Conservation (phyloP, 208 protist genomes). For the Leishmania turanica region DNA sequence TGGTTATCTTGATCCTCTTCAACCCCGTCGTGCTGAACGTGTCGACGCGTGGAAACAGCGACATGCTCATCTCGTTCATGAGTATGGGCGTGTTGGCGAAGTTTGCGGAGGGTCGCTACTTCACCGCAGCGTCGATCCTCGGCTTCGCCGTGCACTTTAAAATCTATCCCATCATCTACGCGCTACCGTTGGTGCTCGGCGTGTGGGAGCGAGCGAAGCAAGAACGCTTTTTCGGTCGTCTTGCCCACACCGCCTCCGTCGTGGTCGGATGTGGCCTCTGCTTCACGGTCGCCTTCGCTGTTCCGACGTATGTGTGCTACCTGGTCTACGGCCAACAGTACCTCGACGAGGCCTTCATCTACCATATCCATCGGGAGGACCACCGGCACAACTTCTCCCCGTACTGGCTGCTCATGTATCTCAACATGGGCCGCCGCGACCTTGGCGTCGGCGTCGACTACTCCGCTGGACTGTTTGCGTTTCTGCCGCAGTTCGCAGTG, state of each 20-base stretch:
- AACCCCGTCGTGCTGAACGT: constrained; percentile 94
- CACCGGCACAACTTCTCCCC: constrained; percentile 94
- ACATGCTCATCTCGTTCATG: constrained; percentile 91
- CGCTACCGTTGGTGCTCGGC: constrained; percentile 69
- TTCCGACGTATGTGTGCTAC: constrained; percentile 66
- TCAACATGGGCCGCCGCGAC: constrained; percentile 64
- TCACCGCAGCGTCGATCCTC: constrained; percentile 55
- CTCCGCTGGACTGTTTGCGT: constrained; percentile 71
- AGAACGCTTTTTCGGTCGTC: neutral
- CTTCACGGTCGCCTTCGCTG: constrained; percentile 46
- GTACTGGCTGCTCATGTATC: constrained; percentile 93
- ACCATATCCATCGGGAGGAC: constrained; percentile 81
- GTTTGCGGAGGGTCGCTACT: constrained; percentile 54
- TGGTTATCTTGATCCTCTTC: constrained; percentile 84
- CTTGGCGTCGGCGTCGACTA: constrained; percentile 53
- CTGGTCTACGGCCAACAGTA: constrained; percentile 72
- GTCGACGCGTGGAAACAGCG: constrained; percentile 94
- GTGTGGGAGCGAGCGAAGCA: constrained; percentile 46
- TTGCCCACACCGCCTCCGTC: constrained; percentile 19
- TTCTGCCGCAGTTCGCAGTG: constrained; percentile 85
- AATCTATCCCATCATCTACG: constrained; percentile 94
- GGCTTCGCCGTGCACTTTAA: constrained; percentile 93
- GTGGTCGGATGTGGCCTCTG: constrained; percentile 47
- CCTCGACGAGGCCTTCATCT: constrained; percentile 80
- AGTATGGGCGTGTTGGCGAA: constrained; percentile 79